Conservation (phyloP, 2,329 filamentous ascomycete species). For the Pestalotiopsis sp. region DNA sequence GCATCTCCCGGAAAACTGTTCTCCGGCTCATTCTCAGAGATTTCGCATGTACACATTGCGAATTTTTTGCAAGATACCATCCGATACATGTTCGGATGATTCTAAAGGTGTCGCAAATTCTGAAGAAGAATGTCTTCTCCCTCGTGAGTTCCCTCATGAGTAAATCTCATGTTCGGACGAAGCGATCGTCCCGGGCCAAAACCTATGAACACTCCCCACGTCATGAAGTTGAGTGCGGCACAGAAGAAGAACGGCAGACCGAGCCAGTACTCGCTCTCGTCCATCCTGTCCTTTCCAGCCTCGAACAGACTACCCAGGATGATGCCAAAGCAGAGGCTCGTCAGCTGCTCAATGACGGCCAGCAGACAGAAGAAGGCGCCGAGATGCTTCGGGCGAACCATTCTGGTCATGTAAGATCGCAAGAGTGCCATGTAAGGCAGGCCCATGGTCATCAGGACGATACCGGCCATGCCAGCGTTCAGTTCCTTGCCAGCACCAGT, state of each 20-base stretch:
- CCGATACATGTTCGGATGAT: too few relatives aligned
- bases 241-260: not conserved
- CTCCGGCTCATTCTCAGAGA: too few relatives aligned
- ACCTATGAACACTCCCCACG: too few relatives aligned
- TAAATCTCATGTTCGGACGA: too few relatives aligned
- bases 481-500: not conserved
- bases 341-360: not conserved
- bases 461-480: not conserved
- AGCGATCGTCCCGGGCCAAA: too few relatives aligned
- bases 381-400: not conserved
- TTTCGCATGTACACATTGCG: too few relatives aligned
- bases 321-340: not conserved
- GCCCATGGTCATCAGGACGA: not conserved
- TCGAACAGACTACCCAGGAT: not conserved
- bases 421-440: not conserved
- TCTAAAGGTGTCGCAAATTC: too few relatives aligned
- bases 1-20: too few relatives aligned
- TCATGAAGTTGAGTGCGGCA: too few relatives aligned
- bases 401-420: not conserved
- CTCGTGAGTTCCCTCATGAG: too few relatives aligned
- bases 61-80: too few relatives aligned
- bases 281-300: not conserved
- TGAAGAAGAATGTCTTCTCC: too few relatives aligned
- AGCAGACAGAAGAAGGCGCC: not conserved
- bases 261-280: not conserved